These are phyloP conservation scores for Tetracentron sinense DNA, from an alignment of 164 flowering plant species.

Conservation along the genomic window DNA sequence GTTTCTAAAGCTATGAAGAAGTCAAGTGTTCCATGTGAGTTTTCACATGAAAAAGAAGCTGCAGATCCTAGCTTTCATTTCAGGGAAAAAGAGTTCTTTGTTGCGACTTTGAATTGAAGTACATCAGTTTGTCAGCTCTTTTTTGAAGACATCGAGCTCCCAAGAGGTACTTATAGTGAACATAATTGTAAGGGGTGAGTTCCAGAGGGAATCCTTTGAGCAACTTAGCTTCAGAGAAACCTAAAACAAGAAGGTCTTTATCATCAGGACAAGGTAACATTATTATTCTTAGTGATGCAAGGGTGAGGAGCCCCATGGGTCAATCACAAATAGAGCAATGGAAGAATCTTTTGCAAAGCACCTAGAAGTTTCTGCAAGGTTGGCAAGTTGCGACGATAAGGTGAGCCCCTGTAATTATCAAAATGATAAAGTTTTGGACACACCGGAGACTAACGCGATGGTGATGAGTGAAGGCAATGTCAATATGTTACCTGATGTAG, in stretches of 20 bases:
- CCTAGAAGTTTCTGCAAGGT: constrained; percentile 23
- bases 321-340: constrained; percentile 14
- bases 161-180: constrained; percentile 8
- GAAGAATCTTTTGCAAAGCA: constrained; percentile 17
- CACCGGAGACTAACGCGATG: constrained; percentile 30
- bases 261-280: constrained; percentile 12
- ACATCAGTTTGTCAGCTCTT: constrained; percentile 13
- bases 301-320: constrained; percentile 19
- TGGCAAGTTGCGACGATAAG: constrained; percentile 21
- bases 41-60: constrained; percentile 3
- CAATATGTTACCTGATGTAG: constrained; percentile 14
- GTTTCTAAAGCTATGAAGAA: constrained; percentile 12
- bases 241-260: constrained; percentile 6
- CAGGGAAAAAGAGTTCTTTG: neutral
- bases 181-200: neutral
- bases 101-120: constrained; percentile 7
- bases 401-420: constrained; percentile 26
- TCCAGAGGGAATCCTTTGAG: neutral
- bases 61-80: constrained; percentile 11
- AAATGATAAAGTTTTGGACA: constrained; percentile 22
- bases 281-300: constrained; percentile 28
- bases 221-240: constrained; percentile 11
- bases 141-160: constrained; percentile 19
- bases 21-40: constrained; percentile 11
- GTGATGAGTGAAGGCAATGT: constrained; percentile 28